Percentiles rank a stretch among this genome's conserved stretches.
Conservation (phyloP, 2,329 filamentous ascomycete genomes). For the Tolypocladium capitatum region DNA sequence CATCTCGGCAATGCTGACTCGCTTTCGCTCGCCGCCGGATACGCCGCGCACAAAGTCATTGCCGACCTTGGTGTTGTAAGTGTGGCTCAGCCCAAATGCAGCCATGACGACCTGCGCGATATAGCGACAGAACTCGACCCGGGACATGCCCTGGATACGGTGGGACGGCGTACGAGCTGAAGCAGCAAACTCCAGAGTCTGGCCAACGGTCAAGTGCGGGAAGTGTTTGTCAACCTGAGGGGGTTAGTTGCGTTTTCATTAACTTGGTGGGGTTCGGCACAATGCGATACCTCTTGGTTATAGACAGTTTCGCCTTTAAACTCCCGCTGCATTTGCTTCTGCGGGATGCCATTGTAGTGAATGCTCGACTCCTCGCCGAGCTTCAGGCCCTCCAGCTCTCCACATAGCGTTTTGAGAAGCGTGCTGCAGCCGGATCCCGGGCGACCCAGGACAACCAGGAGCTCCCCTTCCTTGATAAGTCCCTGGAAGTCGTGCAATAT, state of each 20-base stretch:
- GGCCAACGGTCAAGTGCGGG: slow-evolving; percentile 60
- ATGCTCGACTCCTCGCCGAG: slow-evolving; percentile 36
- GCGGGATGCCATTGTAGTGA: slow-evolving; percentile 49
- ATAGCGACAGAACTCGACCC: slow-evolving; percentile 45
- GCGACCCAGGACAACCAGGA: slow-evolving; percentile 55
- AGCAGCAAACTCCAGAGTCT: slow-evolving; percentile 62
- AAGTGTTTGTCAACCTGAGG: slow-evolving; percentile 55
- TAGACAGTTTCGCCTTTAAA: slow-evolving; percentile 58
- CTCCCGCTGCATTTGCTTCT: slow-evolving; percentile 39
- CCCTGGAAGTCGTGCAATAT: slow-evolving; percentile 55
- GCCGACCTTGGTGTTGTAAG: slow-evolving; percentile 60
- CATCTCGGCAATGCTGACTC: slow-evolving; percentile 72
- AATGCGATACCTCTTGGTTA: slow-evolving; percentile 48
- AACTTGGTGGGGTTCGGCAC: neutral
- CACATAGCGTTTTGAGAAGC: slow-evolving; percentile 46
- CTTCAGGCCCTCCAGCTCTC: slow-evolving; percentile 44
- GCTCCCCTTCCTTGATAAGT: slow-evolving; percentile 48
- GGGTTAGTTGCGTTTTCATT: neutral
- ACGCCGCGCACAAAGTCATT: slow-evolving; percentile 62
- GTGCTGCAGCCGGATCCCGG: slow-evolving; percentile 54
- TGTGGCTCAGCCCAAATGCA: slow-evolving; percentile 59
- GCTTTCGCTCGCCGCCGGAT: slow-evolving; percentile 60
- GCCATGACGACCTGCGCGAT: slow-evolving; percentile 57
- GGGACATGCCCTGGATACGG: slow-evolving; percentile 47
- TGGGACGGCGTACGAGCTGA: slow-evolving; percentile 54